Evolutionary conservation across 1,139 yeast genomes (phyloP).

Genomic region (Arxiozyma bovina): DNA sequence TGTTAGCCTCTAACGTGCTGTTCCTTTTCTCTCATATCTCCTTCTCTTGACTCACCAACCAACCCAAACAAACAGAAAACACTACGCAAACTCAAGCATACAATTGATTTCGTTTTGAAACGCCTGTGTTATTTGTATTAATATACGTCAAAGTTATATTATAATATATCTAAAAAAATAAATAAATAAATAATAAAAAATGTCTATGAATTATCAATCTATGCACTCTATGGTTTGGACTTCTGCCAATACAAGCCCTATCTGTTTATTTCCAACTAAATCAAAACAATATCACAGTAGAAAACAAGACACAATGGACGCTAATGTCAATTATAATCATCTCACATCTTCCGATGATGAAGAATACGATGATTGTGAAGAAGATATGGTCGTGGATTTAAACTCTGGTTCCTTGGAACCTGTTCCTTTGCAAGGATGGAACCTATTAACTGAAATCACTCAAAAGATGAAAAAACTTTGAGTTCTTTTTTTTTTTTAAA

Average conservation of each 20-base stretch:
- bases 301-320: not conserved
- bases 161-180: too few relatives aligned
- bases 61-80: too few relatives aligned
- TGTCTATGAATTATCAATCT: conserved; percentile 1
- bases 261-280: not conserved
- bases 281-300: not conserved
- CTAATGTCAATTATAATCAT: not conserved
- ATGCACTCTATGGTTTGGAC: conserved; percentile 3
- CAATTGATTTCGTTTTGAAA: too few relatives aligned
- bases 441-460: conserved; percentile 18
- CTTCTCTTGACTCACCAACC: too few relatives aligned
- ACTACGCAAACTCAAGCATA: too few relatives aligned
- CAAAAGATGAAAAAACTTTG: conserved; percentile 20
- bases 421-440: conserved; percentile 20
- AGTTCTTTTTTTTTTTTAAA: not conserved
- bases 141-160: too few relatives aligned
- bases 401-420: conserved; percentile 24
- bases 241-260: not conserved
- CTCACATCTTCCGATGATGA: conserved; percentile 1
- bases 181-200: not conserved
- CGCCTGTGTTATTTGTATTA: too few relatives aligned
- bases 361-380: conserved; percentile 14
- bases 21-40: too few relatives aligned
- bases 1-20: too few relatives aligned
- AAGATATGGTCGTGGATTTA: conserved; percentile 27